phyloP scores from a whole-genome alignment of 768 basidiomycete species.

The Termitomyces sp. region DNA sequence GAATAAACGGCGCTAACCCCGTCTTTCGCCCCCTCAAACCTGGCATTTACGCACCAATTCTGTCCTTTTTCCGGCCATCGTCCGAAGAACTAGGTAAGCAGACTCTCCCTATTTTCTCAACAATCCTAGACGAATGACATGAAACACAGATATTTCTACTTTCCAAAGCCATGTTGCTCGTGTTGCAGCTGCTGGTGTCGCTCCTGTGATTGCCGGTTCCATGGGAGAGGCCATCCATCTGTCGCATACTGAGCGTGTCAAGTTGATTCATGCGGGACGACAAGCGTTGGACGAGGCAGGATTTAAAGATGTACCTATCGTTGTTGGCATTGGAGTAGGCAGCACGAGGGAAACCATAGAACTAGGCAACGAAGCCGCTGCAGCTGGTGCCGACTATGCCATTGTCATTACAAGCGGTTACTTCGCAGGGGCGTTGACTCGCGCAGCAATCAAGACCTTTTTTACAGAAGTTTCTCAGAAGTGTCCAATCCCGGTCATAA shows the following conservation, averaged over 20 bases:
- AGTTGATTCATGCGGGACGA: conserved; percentile 62
- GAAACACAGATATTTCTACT: conserved; percentile 49
- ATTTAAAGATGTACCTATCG: conserved; percentile 54
- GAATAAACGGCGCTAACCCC: conserved; percentile 25
- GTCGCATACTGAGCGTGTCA: conserved; percentile 60
- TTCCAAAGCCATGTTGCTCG: conserved; percentile 65
- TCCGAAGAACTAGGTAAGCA: conserved; percentile 79
- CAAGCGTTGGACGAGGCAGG: conserved; percentile 66
- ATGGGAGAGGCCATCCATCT: conserved; percentile 85
- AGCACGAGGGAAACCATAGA: conserved; percentile 82
- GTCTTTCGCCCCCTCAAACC: conserved; percentile 54
- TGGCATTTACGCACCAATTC: conserved; percentile 84
- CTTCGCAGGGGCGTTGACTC: conserved; percentile 74
- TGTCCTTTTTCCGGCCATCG: conserved; percentile 72
- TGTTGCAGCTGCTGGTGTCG: conserved; percentile 62
- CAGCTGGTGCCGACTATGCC: conserved; percentile 79
- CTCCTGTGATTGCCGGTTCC: conserved; percentile 69
- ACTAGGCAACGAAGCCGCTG: conserved; percentile 70
- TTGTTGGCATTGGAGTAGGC: conserved; percentile 79
- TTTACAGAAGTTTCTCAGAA: conserved; percentile 72
- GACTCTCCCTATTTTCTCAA: neutral
- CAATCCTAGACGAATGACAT: neutral
- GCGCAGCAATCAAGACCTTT: conserved; percentile 69
- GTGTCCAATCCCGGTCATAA: conserved; percentile 82
- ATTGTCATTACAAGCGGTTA: conserved; percentile 88